Evolutionary conservation across 2,329 filamentous ascomycete species (phyloP).

Genomic region (Davidsoniella virescens): DNA sequence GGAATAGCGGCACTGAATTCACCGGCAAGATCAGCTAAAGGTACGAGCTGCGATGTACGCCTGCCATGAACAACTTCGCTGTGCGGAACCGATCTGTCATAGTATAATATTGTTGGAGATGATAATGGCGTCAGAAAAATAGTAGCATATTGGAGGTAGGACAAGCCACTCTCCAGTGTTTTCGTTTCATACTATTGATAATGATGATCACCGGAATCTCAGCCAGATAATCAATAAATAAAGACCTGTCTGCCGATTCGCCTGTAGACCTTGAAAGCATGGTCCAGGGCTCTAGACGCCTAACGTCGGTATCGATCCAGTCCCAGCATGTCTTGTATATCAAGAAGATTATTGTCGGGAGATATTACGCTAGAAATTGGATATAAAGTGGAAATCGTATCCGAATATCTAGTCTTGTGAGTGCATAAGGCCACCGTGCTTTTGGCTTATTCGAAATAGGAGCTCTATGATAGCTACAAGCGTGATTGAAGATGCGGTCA

Average conservation of each 20-base stretch:
- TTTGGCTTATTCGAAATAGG: constrained; percentile 25
- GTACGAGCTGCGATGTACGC: no score
- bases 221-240: constrained; percentile 37
- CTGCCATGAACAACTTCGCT: neutral
- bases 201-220: constrained; percentile 22
- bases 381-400: constrained; percentile 22
- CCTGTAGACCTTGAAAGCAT: constrained; percentile 34
- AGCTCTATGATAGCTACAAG: constrained; percentile 30
- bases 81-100: constrained; percentile 16
- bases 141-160: constrained; percentile 32
- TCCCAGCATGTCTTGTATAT: constrained; percentile 39
- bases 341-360: constrained; percentile 37
- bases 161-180: constrained; percentile 38
- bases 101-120: constrained; percentile 32
- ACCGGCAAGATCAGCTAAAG: constrained; percentile 1
- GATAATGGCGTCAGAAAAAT: constrained; percentile 38
- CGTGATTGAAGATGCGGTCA: constrained; percentile 23
- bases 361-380: neutral
- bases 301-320: constrained; percentile 43
- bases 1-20: constrained; percentile 14
- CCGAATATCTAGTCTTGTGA: constrained; percentile 13
- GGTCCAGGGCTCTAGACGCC: constrained; percentile 43
- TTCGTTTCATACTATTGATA: constrained; percentile 19
- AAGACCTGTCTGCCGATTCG: constrained; percentile 26
- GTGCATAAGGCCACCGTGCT: constrained; percentile 25